Conservation (phyloP, 2,329 filamentous ascomycete genomes). For the Sporothrix phasma region DNA sequence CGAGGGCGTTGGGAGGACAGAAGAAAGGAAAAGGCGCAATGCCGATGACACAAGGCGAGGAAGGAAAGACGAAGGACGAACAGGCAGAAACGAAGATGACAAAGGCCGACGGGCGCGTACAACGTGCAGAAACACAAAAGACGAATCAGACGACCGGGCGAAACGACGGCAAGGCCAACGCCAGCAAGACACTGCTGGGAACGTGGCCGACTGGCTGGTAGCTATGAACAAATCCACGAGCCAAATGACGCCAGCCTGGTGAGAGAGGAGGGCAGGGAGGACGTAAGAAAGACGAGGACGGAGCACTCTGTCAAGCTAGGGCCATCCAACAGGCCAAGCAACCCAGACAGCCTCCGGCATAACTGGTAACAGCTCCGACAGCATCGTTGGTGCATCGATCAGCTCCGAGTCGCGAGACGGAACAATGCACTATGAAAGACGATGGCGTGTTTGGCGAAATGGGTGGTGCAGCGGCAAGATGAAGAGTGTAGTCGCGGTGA, state of each 20-base stretch:
- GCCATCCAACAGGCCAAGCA: too few relatives aligned
- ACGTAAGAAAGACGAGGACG: not conserved
- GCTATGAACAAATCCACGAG: slow-evolving; percentile 8
- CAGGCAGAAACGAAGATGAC: not conserved
- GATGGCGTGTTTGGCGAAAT: not conserved
- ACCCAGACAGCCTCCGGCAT: too few relatives aligned
- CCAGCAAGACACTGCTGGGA: not conserved
- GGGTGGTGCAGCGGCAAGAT: not conserved
- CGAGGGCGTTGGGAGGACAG: not conserved
- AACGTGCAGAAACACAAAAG: not conserved
- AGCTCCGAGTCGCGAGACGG: not conserved
- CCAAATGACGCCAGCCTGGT: slow-evolving; percentile 11
- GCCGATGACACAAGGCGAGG: not conserved
- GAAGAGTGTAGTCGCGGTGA: too few relatives aligned
- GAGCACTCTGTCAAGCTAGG: too few relatives aligned
- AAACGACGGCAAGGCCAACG: not conserved
- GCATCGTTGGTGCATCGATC: not conserved
- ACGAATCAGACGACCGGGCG: not conserved
- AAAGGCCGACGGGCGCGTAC: too few relatives aligned
- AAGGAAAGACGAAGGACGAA: not conserved
- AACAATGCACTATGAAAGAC: too few relatives aligned
- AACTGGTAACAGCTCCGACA: too few relatives aligned
- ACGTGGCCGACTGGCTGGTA: not conserved
- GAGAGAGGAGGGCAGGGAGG: not conserved
- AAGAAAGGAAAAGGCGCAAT: not conserved